These are phyloP conservation scores for Tanacetum coccineum DNA, from an alignment of 129 eudicot genomes.

Conservation along the genomic window DNA sequence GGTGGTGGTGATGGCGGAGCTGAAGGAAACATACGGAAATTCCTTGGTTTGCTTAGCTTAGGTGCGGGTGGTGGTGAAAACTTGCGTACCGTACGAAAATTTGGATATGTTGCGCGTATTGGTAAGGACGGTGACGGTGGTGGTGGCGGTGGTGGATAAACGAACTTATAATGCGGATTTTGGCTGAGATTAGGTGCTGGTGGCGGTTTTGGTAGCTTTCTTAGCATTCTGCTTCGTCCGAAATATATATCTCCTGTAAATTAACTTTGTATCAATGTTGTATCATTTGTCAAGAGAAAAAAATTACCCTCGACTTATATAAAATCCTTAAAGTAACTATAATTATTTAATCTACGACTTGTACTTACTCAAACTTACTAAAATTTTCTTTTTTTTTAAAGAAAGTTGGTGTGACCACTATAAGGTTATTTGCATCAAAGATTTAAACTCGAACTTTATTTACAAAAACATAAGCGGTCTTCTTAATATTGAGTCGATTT, in stretches of 20 bases:
- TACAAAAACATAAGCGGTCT: too few species aligned
- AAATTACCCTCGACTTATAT: not conserved
- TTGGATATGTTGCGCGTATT: not conserved
- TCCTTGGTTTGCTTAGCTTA: not conserved
- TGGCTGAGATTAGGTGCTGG: not conserved
- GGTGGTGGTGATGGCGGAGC: not conserved
- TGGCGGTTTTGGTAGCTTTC: not conserved
- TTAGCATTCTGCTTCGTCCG: not conserved
- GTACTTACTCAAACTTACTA: too few species aligned
- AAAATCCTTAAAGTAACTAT: not conserved
- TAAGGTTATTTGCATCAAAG: too few species aligned
- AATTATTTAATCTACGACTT: too few species aligned
- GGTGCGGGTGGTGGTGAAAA: constrained; percentile 7
- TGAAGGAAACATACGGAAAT: not conserved
- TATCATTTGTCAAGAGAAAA: not conserved
- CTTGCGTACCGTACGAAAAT: not conserved
- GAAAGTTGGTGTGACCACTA: too few species aligned
- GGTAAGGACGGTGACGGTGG: not conserved
- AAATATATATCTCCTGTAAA: not conserved
- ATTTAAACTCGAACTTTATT: too few species aligned
- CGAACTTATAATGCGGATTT: not conserved
- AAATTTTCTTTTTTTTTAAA: too few species aligned
- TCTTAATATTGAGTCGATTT: too few species aligned
- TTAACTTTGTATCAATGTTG: not conserved
- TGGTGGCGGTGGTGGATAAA: not conserved